phyloP scores from a whole-genome alignment of 2,329 filamentous ascomycete species.

The Thielaviopsis ethacetica region DNA sequence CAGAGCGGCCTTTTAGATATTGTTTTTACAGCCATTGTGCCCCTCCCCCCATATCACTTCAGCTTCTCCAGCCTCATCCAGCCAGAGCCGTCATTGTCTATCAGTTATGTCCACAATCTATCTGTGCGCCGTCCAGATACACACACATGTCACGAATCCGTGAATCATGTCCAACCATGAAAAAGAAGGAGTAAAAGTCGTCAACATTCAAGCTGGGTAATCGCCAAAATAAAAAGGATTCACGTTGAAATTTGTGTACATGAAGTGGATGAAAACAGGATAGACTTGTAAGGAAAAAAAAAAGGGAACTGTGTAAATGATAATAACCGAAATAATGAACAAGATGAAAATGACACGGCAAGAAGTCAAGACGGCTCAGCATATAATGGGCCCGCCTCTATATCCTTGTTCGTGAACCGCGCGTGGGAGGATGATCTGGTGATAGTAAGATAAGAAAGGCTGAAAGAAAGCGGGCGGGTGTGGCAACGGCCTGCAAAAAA shows the following conservation, averaged over 20 bases:
- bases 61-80: too few relatives aligned
- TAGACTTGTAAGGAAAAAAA: neutral
- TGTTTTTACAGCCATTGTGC: too few relatives aligned
- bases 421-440: neutral
- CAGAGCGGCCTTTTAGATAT: neutral
- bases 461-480: neutral
- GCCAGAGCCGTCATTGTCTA: too few relatives aligned
- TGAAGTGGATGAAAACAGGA: neutral
- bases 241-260: neutral
- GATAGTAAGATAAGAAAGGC: neutral
- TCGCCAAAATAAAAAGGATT: too few relatives aligned
- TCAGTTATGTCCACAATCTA: too few relatives aligned
- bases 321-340: conserved; percentile 1
- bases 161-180: too few relatives aligned
- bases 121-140: too few relatives aligned
- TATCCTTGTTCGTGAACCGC: neutral
- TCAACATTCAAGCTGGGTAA: too few relatives aligned
- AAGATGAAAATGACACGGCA: conserved; percentile 4
- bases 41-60: too few relatives aligned
- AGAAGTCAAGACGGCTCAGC: neutral
- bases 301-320: neutral
- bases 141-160: too few relatives aligned
- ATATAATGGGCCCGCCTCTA: neutral
- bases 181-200: too few relatives aligned
- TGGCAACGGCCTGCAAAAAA: neutral